Evolutionary conservation across 2,329 filamentous ascomycete genomes (phyloP).

Genomic region (Colletotrichum orbiculare): DNA sequence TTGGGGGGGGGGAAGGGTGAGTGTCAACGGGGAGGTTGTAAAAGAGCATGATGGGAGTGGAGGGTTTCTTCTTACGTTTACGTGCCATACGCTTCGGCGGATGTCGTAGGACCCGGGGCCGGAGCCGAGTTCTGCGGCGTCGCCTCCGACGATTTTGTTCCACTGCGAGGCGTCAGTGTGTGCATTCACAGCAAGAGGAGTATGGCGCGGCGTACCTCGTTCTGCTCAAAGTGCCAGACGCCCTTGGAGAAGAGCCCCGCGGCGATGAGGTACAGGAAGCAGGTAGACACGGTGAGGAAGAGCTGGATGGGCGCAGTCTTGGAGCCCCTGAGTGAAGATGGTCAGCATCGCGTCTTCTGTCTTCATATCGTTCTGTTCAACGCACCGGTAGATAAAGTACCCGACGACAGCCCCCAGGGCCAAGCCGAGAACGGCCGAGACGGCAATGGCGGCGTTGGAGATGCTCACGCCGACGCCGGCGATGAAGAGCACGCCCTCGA

Average conservation of each 20-base stretch:
- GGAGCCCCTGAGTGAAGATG: conserved; percentile 53
- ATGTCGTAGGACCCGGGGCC: conserved; percentile 85
- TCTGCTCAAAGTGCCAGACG: conserved; percentile 77
- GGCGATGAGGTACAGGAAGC: conserved; percentile 83
- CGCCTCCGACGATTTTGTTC: conserved; percentile 68
- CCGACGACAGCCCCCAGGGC: conserved; percentile 71
- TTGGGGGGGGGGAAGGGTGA: conserved; percentile 52
- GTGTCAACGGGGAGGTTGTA: background rate
- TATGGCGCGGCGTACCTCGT: conserved; percentile 46
- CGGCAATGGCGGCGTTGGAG: conserved; percentile 75
- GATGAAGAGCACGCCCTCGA: conserved; percentile 84
- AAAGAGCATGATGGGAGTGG: too few species aligned
- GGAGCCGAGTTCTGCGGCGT: conserved; percentile 57
- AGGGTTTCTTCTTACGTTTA: conserved; percentile 67
- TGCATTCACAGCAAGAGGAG: background rate
- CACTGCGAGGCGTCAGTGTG: conserved; percentile 55
- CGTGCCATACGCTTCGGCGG: conserved; percentile 80
- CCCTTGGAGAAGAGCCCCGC: conserved; percentile 82
- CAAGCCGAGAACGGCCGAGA: conserved; percentile 76
- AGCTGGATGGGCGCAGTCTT: conserved; percentile 61
- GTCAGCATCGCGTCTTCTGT: conserved; percentile 39
- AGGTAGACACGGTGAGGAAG: conserved; percentile 82
- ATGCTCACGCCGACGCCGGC: conserved; percentile 78
- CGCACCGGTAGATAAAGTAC: conserved; percentile 78
- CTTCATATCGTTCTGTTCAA: background rate